phyloP scores from a whole-genome alignment of 768 basidiomycete genomes.

The Agaricus bisporus region DNA sequence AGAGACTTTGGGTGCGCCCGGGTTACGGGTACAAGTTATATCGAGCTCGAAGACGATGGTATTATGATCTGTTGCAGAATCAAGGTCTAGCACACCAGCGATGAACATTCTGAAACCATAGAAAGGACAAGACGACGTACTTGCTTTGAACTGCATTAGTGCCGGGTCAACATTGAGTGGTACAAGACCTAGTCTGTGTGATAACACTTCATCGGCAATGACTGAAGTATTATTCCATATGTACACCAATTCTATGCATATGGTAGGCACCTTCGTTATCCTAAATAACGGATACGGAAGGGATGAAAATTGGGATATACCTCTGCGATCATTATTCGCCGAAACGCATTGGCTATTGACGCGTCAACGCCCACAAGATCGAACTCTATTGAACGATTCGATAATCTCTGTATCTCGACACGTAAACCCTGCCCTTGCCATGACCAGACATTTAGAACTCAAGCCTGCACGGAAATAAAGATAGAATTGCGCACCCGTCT shows the following conservation, averaged over 20 bases:
- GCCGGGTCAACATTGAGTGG: slow-evolving; percentile 85
- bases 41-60: slow-evolving; percentile 84
- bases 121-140: slow-evolving; percentile 20
- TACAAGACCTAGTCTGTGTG: slow-evolving; percentile 87
- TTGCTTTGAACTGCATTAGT: slow-evolving; percentile 50
- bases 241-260: slow-evolving; percentile 88
- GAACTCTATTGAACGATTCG: slow-evolving; percentile 83
- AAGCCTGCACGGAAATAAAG: background rate
- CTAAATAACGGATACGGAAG: background rate
- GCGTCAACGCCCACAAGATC: slow-evolving; percentile 95
- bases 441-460: slow-evolving; percentile 10
- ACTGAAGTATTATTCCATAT: slow-evolving; percentile 94
- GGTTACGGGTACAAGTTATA: slow-evolving; percentile 57
- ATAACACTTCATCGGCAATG: slow-evolving; percentile 88
- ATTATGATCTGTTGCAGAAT: slow-evolving; percentile 78
- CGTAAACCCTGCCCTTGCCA: slow-evolving; percentile 56
- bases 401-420: slow-evolving; percentile 73
- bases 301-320: slow-evolving; percentile 33
- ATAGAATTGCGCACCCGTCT: slow-evolving; percentile 50
- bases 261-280: slow-evolving; percentile 69
- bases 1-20: slow-evolving; percentile 44
- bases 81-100: slow-evolving; percentile 24
- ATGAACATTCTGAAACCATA: background rate
- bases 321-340: slow-evolving; percentile 92
- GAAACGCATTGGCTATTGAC: slow-evolving; percentile 90